Evolutionary conservation across 2,329 filamentous ascomycete species (phyloP), one percentile per base, ranked within the genome.

Genomic region (Scytalidium sp.): DNA sequence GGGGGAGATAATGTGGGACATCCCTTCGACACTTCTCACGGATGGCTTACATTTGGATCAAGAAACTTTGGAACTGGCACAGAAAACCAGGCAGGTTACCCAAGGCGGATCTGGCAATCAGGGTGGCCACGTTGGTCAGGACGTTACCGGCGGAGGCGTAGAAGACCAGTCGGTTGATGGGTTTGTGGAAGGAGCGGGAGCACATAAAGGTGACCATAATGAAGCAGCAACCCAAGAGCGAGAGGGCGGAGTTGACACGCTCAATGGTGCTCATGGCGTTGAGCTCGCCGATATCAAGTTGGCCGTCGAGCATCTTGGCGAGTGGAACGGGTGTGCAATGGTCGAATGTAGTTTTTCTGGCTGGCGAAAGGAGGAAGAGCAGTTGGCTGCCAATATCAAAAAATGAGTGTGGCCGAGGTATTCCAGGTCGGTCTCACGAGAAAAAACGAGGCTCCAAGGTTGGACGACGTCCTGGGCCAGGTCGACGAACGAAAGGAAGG

Each of bases 121-220:
- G 67, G 0, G 89, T 91, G 1, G 84, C 88, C 17, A 90, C 78
- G 64, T 90, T 93, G 53, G 81, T 82, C 67, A 91, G 75, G 59
- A 93, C 76, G 61, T 96, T 95, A 8, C 89, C 90, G 62, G 89
- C 87, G 0, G 87, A 87, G 6, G 90, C 89, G 65, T 87, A 94
- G 66, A 95, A 93, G 9, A 93, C 84, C 0, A 95, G 76, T 17
- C 90, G 79, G 63, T 94, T 94, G 70, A 94, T 91, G n/a, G 89
- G 87, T 63, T 91, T 93, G 61, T 88, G 87, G 64, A 94, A 94
- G 4, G 78, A 76, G 15, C 75, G 77, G 2, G 52, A 57, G 11
- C 27, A 11, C 9, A 56, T 11, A 62, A 92, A 94, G 3, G 87
- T 91, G 49, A 74, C 59, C 47, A 93, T 82, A 61, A 91, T 87